Evolutionary conservation across 2,329 filamentous ascomycete genomes (phyloP), one percentile per base, ranked within the genome.

Genomic region (Fusarium falciforme): DNA sequence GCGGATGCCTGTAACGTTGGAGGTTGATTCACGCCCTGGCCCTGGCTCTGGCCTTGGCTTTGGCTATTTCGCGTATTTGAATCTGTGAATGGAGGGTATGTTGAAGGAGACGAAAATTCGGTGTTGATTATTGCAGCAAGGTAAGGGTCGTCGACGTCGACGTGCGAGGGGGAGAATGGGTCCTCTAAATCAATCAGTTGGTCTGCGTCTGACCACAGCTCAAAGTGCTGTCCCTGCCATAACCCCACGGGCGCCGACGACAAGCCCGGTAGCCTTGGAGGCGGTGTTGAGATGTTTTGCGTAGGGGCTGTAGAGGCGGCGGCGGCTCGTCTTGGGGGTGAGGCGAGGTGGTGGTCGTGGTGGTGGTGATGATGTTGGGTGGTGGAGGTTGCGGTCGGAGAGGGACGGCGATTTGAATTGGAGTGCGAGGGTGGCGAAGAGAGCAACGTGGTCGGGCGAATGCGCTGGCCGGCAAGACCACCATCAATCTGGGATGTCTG

Each of bases 91-190:
- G 78, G 71, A 6, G 81, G 80, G 59, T 83, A 83, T 16, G 72
- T 78, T 22, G 83, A 83, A 25, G 82, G 82, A 3, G 82, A 84
- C 11, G 82, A 83, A 62, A 82, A 82, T 16, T 82, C 77, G 60
- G 67, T 68, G 42, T 79, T 77, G 44, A 74, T 68, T 29, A 84
- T 63, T n/a, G 67, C 72, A 44, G 61, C 62, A 22, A 83, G 69
- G 38, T 76, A 76, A 17, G 72, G 64, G 44, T 80, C 75, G 27
- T 81, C 78, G 44, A 72, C 42, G 59, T 67, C 62, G 36, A 67
- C 61, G 59, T 55, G 52, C 38, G 64, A 44, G 27, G 58, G 35
- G 9, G 52, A 27, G 20, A 74, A 49, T 27, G 61, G 54, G 33
- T 73, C 58, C 17, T 67, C 49, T 27, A 70, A 52, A 11, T 61